Base-by-base conservation (phyloP, 805 yeast species). In the Kuraishia capsulata region DNA sequence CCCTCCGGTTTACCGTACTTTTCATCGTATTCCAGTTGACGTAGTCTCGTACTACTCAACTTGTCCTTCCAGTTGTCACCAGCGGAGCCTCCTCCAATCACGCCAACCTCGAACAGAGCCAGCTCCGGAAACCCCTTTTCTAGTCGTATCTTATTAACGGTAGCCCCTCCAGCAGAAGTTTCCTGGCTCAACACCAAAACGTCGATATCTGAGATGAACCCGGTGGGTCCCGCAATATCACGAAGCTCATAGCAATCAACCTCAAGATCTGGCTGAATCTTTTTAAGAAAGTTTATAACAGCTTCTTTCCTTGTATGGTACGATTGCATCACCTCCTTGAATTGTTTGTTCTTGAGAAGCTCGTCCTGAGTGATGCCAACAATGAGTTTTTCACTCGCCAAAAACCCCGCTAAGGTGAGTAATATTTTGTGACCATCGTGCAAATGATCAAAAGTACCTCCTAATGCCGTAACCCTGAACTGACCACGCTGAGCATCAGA, bases 391-490 rank as follows among this genome's bases (percentile, higher is more conserved):
- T 56, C 47, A 2, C 58, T 49, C 0, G 94, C 67, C 5, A 85
- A 45, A 50, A 78, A 87, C 0, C 78, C 75, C 0, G 95, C 69
- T 42, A 84, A 65, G 0, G 92, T 78, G 8, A 92, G 65, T 20
- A 92, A 64, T 21, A 92, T 81, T 56, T 84, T 86, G 59, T 92
- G 99, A 0, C 97, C 99, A 52, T 83, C 95, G 50, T 92, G 99
- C 28, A 92, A 53, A 59, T 92, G 97, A 53, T 92, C 99, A 62
- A 92, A 92, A 0, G 98, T 92, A 0, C 99, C 99, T 1, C 98
- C 98, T 2, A 90, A 78, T 0, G 96, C 90, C 20, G 57, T 49
- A 4, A 67, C 65, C 14, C 45, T 41, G 42, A 59, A 66, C 3
- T 45, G 39, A 8, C 53, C 48, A 18, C 49, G 50, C 23, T 8